Percentiles rank a stretch among this genome's conserved stretches.
phyloP scores from a whole-genome alignment of 2,329 filamentous ascomycete species.

The Zymoseptoria tritici region DNA sequence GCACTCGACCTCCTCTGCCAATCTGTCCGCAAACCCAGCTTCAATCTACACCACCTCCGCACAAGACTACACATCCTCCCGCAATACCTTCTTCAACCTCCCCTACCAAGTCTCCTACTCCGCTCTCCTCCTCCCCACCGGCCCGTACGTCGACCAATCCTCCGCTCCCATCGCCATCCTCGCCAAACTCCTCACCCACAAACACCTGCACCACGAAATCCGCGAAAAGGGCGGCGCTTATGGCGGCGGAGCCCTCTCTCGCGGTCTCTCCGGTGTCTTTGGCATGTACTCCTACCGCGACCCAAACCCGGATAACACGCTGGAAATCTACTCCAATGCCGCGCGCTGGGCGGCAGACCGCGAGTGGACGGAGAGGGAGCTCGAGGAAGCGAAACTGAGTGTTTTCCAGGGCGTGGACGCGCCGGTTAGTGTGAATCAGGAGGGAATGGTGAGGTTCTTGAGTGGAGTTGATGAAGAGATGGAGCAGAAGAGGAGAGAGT shows the following conservation, averaged over 20 bases:
- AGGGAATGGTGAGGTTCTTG: constrained; percentile 80
- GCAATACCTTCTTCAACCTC: constrained; percentile 81
- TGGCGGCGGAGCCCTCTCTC: constrained; percentile 79
- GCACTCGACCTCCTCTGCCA: constrained; percentile 25
- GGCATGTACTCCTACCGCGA: constrained; percentile 96
- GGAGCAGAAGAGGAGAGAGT: constrained; percentile 75
- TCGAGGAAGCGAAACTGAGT: constrained; percentile 93
- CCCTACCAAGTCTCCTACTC: constrained; percentile 98
- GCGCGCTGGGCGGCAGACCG: constrained; percentile 77
- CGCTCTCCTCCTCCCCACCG: constrained; percentile 70
- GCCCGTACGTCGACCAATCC: constrained; percentile 68
- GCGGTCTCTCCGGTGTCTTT: constrained; percentile 74
- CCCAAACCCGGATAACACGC: constrained; percentile 82
- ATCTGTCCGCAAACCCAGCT: constrained; percentile 4
- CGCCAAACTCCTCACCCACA: constrained; percentile 87
- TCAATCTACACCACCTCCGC: constrained; percentile 23
- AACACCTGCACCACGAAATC: constrained; percentile 93
- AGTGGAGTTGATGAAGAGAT: constrained; percentile 81
- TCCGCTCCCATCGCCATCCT: constrained; percentile 81
- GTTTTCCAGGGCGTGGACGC: constrained; percentile 91
- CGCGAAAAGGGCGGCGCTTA: constrained; percentile 97
- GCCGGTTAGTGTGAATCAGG: constrained; percentile 74
- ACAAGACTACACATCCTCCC: constrained; percentile 15
- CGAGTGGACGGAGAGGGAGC: constrained; percentile 71
- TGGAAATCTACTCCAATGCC: constrained; percentile 75